These are phyloP conservation scores for Chaetomiaceae sp. DNA, from an alignment of 2,329 filamentous ascomycete species.

Conservation along the genomic window DNA sequence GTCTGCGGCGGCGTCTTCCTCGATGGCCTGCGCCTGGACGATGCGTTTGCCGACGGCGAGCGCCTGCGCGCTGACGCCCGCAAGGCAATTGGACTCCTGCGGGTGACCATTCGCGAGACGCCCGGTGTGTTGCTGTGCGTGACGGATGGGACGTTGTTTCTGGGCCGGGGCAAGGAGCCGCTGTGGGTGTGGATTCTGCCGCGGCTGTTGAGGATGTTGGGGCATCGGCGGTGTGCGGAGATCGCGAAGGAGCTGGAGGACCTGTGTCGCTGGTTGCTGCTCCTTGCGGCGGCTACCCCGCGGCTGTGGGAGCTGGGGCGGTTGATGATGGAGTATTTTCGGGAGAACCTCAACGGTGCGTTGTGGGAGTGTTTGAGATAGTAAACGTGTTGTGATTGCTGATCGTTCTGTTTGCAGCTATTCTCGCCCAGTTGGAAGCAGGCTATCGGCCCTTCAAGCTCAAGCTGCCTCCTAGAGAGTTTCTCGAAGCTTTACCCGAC, in stretches of 20 bases:
- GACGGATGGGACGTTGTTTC: constrained; percentile 35
- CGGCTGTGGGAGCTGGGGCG: constrained; percentile 44
- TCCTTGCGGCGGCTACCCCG: constrained; percentile 38
- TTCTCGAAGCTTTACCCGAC: constrained; percentile 27
- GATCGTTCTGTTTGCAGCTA: constrained; percentile 13
- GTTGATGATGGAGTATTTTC: constrained; percentile 43
- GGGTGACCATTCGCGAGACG: constrained; percentile 67
- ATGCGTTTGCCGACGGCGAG: constrained; percentile 57
- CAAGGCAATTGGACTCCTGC: constrained; percentile 73
- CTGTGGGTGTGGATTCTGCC: constrained; percentile 61
- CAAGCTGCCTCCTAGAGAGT: constrained; percentile 35
- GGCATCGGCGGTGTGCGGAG: constrained; percentile 42
- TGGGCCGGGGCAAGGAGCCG: constrained; percentile 53
- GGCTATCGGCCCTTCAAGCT: constrained; percentile 16
- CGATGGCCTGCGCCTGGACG: constrained; percentile 60
- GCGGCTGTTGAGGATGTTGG: constrained; percentile 51
- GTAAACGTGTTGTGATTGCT: no score
- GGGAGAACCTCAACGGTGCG: constrained; percentile 42
- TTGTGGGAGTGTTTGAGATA: constrained; percentile 9
- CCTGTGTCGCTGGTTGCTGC: constrained; percentile 46
- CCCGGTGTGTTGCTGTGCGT: constrained; percentile 57
- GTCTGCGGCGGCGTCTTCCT: constrained; percentile 76
- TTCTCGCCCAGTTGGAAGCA: constrained; percentile 18
- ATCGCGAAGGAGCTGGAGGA: constrained; percentile 46
- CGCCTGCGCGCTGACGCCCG: constrained; percentile 53